Conservation (phyloP, 139 green algal species). For the Monoraphidium neglectum region DNA sequence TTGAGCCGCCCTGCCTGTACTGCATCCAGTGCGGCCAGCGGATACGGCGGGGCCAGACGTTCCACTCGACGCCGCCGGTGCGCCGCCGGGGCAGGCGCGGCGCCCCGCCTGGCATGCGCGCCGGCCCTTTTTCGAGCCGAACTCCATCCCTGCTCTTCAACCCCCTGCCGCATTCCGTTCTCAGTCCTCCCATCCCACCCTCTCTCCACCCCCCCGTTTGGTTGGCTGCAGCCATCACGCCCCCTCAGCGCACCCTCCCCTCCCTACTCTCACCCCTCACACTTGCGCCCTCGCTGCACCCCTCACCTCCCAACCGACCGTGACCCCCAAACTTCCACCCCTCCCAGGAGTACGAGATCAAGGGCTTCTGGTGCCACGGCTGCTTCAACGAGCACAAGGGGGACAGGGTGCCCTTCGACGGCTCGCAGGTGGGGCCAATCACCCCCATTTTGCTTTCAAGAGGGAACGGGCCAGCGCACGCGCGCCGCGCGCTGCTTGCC, state of each 20-base stretch:
- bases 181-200: too few relatives aligned
- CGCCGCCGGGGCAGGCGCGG: constrained; percentile 23
- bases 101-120: not conserved
- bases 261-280: too few relatives aligned
- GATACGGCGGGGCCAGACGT: constrained; percentile 93
- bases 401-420: constrained; percentile 58
- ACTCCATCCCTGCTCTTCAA: constrained; percentile 3
- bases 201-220: too few relatives aligned
- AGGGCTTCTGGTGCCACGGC: constrained; percentile 82
- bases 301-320: too few relatives aligned
- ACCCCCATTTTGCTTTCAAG: too few relatives aligned
- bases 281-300: too few relatives aligned
- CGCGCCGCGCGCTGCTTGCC: too few relatives aligned
- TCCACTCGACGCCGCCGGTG: constrained; percentile 54
- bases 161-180: too few relatives aligned
- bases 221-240: too few relatives aligned
- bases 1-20: constrained; percentile 95
- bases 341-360: constrained; percentile 39
- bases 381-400: constrained; percentile 75
- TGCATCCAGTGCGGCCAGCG: constrained; percentile 86
- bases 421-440: constrained; percentile 16
- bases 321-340: too few relatives aligned
- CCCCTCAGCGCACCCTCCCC: too few relatives aligned
- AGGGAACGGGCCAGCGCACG: too few relatives aligned
- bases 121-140: not conserved